Percentiles rank a stretch among this genome's conserved stretches.
Evolutionary conservation across 2,329 filamentous ascomycete species (phyloP).

Genomic region (Apiospora sp.): DNA sequence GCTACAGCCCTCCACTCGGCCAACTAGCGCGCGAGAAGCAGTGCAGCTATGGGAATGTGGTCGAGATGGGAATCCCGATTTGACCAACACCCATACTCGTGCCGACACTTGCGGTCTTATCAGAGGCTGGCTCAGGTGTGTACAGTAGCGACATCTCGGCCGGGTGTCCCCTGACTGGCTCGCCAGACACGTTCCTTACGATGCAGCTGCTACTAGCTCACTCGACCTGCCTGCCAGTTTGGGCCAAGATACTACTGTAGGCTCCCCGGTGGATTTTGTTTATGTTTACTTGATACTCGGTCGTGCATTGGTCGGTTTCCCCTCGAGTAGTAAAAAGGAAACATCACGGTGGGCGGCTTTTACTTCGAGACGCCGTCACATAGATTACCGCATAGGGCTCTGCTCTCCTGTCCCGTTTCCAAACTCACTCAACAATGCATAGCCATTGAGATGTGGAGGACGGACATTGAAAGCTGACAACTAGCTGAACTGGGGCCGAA

Average conservation of each 20-base stretch:
- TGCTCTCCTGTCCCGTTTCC: background rate
- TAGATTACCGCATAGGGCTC: background rate
- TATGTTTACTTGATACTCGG: constrained; percentile 13
- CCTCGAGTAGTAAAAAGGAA: background rate
- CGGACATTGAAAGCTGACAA: background rate
- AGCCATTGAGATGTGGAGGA: background rate
- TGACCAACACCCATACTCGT: background rate
- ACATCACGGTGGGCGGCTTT: background rate
- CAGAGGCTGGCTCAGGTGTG: background rate
- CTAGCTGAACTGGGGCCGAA: constrained; percentile 20
- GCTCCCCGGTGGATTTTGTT: constrained; percentile 6
- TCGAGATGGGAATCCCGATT: constrained; percentile 13
- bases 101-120: background rate
- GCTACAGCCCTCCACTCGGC: constrained; percentile 1
- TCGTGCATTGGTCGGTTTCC: background rate
- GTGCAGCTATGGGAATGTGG: constrained; percentile 18
- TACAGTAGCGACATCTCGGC: background rate
- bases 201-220: background rate
- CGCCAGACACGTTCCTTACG: background rate
- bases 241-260: background rate
- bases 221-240: background rate
- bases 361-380: background rate
- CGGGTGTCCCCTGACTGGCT: background rate
- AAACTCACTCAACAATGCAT: background rate
- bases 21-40: constrained; percentile 2